Evolutionary conservation across 2,329 filamentous ascomycete species (phyloP), one percentile per base, ranked within the genome.

Genomic region (Colletotrichum tanaceti): DNA sequence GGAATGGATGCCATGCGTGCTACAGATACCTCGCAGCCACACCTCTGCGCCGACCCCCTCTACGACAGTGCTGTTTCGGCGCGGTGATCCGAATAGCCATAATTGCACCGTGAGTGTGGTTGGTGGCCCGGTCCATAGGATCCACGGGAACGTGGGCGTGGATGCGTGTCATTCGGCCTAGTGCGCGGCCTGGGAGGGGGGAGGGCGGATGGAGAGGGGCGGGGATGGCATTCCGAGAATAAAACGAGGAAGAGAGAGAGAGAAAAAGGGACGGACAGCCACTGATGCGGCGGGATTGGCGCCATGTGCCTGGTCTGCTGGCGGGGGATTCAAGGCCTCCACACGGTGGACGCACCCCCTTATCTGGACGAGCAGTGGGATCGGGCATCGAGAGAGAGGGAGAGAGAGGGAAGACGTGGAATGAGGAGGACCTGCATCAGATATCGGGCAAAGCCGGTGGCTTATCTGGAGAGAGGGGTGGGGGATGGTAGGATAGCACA

Each of bases 251-350:
- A 6, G 10, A 3, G 3, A 38, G 1, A 13, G 35, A 7, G 11
- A 20, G 22, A 53, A 22, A 28, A 28, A 28, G 28, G 7, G 28
- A 6, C 28, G n/a, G 11, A 32, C 55, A 61, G 50, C 62, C 65
- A 68, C 55, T 68, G 55, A 57, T 28, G 65, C 60, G 32, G 65
- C 65, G 55, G 55, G 62, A 65, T 60, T 60, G 39, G 55, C 65
- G 65, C 65, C 65, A 65, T 65, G 65, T 68, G 65, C 62, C 10
- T 50, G 24, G 49, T 18, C 49, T 28, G 55, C 38, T 35, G 65
- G 55, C 24, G 35, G 49, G 61, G 60, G 60, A 58, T n/a, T 63
- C 38, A 35, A 18, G 18, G 39, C 39, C 14, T 4, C n/a, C 32
- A n/a, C n/a, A 24, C 55, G 32, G n/a, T 10, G 28, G 32, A 16